Evolutionary conservation across 306 rosid species (phyloP), one percentile per base, ranked within the genome.

Genomic region (Nissolia schottii): DNA sequence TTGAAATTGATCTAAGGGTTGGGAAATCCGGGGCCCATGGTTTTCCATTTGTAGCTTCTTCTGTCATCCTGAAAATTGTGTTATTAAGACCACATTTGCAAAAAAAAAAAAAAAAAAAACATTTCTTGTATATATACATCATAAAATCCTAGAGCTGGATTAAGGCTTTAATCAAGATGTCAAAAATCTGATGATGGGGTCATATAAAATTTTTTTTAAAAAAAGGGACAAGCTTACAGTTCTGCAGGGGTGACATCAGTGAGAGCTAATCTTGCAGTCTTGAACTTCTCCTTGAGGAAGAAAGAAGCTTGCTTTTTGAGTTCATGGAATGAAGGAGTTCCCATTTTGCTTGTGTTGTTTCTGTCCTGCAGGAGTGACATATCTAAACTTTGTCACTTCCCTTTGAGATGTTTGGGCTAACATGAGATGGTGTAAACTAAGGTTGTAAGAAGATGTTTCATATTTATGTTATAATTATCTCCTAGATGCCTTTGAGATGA

Each of bases 251-350:
- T 92, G 32, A 89, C 96, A 86, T 89, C 90, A 1, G 96, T 89
- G 72, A 92, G 90, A 32, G 91, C 92, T 51, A 92, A 77, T 76
- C 96, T 86, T 14, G 90, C 96, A 55, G 81, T 85, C 81, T 86
- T 89, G 78, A 89, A 76, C 80, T 87, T 87, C 85, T 86, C 89
- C 80, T 83, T 89, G 72, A 92, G 61, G 74, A 80, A 88, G 85
- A 86, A 92, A 62, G 96, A 89, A 58, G 98, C 96, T 64, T 89
- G 96, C 59, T 80, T 90, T 70, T 84, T 88, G 65, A 89, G 83
- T 4, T 85, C 90, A 77, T 66, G 79, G 72, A 92, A 83, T 51
- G 71, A 84, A 35, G 91, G 86, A 1, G 76, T 27, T 22, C 59
- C 55, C 82, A 68, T 60, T 34, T 77, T 71, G 69, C 70, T 81